Conservation (phyloP, 2,329 filamentous ascomycete genomes). For the Colletotrichum sp. region DNA sequence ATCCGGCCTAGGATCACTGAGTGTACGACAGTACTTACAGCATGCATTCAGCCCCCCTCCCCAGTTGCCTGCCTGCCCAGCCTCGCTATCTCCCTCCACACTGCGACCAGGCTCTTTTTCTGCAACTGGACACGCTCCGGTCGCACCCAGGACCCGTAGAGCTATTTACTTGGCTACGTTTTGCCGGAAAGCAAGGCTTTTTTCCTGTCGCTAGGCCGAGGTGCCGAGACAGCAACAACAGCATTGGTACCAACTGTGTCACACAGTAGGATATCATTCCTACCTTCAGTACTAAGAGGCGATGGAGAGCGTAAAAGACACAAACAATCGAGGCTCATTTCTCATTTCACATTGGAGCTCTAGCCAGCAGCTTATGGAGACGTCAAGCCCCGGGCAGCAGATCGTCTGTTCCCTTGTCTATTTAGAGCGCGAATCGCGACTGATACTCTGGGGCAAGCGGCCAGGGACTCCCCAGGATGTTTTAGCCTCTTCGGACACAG, state of each 20-base stretch:
- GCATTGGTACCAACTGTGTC: background rate
- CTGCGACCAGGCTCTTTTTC: background rate
- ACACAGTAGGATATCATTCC: background rate
- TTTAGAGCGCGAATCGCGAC: constrained; percentile 19
- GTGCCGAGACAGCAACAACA: background rate
- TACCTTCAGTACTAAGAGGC: background rate
- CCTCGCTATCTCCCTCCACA: constrained; percentile 11
- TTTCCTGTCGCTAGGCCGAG: background rate
- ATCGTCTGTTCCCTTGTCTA: constrained; percentile 11
- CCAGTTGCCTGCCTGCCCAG: background rate
- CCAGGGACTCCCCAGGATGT: constrained; percentile 16
- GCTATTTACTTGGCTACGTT: background rate
- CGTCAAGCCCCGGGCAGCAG: constrained; percentile 3
- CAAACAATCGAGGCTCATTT: background rate
- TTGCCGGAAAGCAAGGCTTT: background rate
- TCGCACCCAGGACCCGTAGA: background rate
- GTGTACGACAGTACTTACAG: constrained; percentile 4
- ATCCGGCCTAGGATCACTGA: background rate
- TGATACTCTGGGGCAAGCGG: constrained; percentile 12
- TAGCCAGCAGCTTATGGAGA: background rate
- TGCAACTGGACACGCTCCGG: background rate
- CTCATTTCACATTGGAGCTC: background rate
- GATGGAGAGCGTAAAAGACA: background rate
- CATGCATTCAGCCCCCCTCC: background rate
- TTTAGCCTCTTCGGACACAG: constrained; percentile 15